phyloP scores from a whole-genome alignment of 2,329 filamentous ascomycete genomes.

The Cordyceps farinosa region DNA sequence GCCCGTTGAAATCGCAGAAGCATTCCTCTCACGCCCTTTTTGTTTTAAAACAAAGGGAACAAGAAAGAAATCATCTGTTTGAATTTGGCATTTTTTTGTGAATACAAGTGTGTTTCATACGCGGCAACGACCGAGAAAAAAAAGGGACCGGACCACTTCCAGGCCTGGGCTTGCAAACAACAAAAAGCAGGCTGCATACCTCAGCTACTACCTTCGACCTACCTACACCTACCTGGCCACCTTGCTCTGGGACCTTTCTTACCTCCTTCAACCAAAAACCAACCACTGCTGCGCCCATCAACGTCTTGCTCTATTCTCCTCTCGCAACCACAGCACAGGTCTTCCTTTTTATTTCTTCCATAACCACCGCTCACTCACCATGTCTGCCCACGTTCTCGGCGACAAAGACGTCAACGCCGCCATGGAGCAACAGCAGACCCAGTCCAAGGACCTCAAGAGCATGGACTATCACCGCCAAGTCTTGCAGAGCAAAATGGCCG shows the following conservation, averaged over 20 bases:
- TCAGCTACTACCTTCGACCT: neutral
- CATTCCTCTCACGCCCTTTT: neutral
- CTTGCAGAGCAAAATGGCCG: slow-evolving; percentile 67
- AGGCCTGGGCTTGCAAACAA: neutral
- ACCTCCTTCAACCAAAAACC: neutral
- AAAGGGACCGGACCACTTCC: slow-evolving; percentile 1
- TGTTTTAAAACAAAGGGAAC: neutral
- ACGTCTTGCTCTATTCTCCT: neutral
- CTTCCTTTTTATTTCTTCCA: neutral
- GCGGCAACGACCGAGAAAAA: neutral
- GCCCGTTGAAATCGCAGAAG: neutral
- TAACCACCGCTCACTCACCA: slow-evolving; percentile 39
- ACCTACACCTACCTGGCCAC: neutral
- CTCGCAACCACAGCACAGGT: neutral
- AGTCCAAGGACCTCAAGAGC: slow-evolving; percentile 54
- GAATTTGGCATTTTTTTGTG: slow-evolving; percentile 4
- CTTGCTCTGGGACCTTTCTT: neutral
- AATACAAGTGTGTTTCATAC: slow-evolving; percentile 6
- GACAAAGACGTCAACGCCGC: slow-evolving; percentile 63
- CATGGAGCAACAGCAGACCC: slow-evolving; percentile 33
- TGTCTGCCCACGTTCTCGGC: slow-evolving; percentile 59
- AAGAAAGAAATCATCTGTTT: neutral
- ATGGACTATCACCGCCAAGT: slow-evolving; percentile 78
- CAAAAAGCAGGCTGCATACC: neutral
- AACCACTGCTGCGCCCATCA: neutral